phyloP scores from a whole-genome alignment of 2,329 filamentous ascomycete species.

The Coleophoma crateriformis region DNA sequence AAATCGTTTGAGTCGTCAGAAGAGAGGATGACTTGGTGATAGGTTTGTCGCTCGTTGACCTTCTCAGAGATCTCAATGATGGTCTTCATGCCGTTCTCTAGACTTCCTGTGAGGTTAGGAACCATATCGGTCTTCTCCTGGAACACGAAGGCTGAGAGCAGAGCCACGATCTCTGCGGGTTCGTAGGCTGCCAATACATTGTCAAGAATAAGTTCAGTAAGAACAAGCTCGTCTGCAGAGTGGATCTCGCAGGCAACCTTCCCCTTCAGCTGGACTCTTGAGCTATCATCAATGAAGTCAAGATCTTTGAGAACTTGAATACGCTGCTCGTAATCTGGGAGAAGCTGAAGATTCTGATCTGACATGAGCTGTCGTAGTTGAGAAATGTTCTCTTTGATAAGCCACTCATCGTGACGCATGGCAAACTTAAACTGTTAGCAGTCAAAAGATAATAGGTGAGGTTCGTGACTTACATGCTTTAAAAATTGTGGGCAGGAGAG shows the following conservation, averaged over 20 bases:
- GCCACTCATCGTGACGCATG: conserved; percentile 95
- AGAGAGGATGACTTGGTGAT: conserved; percentile 87
- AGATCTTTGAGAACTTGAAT: conserved; percentile 89
- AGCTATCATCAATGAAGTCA: conserved; percentile 81
- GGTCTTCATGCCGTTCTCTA: conserved; percentile 76
- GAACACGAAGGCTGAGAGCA: conserved; percentile 93
- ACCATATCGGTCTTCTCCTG: conserved; percentile 88
- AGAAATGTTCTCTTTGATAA: conserved; percentile 89
- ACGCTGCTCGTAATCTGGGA: conserved; percentile 95
- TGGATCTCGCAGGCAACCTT: conserved; percentile 99
- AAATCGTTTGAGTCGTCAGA: conserved; percentile 92
- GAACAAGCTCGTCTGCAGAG: conserved; percentile 90
- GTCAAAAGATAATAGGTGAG: neutral
- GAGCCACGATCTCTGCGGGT: conserved; percentile 90
- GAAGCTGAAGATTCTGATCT: conserved; percentile 89
- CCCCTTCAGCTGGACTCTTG: conserved; percentile 89
- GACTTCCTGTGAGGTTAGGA: conserved; percentile 73
- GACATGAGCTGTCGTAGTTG: conserved; percentile 85
- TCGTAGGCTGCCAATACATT: conserved; percentile 95
- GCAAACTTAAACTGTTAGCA: conserved; percentile 57
- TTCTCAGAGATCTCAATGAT: conserved; percentile 90
- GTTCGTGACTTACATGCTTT: conserved; percentile 66
- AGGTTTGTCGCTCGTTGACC: conserved; percentile 82
- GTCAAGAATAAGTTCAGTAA: conserved; percentile 93
- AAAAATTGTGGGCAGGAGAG: conserved; percentile 71